These are phyloP conservation scores for Gossypium bickii DNA, from an alignment of 345 rosid genomes.

Conservation along the genomic window DNA sequence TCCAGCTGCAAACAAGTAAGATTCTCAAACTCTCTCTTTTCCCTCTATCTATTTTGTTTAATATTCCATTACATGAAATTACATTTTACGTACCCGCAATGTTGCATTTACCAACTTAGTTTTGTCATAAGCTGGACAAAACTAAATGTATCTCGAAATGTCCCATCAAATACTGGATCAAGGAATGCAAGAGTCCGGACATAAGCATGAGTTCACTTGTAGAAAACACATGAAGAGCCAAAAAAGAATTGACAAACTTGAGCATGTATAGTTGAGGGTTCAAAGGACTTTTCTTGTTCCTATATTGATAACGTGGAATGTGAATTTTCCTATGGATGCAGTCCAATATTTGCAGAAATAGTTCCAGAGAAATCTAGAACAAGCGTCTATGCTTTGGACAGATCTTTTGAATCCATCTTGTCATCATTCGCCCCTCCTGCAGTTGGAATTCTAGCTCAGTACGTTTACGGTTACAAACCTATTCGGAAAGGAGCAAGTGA, in stretches of 20 bases:
- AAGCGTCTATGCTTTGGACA: conserved; percentile 76
- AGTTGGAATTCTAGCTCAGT: conserved; percentile 79
- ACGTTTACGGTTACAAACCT: conserved; percentile 77
- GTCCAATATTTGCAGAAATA: conserved; percentile 92
- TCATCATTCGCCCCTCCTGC: conserved; percentile 86
- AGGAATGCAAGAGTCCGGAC: not conserved
- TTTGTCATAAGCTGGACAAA: not conserved
- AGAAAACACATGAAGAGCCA: not conserved
- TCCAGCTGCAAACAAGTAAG: conserved; percentile 88
- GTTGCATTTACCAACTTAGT: not conserved
- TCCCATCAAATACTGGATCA: not conserved
- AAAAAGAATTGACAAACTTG: not conserved
- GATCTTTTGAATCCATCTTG: conserved; percentile 71
- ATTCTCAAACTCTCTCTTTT: not conserved
- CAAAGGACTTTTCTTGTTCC: not conserved
- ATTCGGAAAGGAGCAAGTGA: conserved; percentile 39
- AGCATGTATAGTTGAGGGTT: not conserved
- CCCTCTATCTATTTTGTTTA: not conserved
- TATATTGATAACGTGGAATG: not conserved
- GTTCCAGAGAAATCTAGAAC: conserved; percentile 84
- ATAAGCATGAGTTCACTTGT: not conserved
- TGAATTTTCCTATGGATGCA: conserved; percentile 25
- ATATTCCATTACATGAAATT: not conserved
- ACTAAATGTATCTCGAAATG: not conserved
- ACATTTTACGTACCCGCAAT: not conserved